A percentile compares a stretch with the other conserved stretches of the same genome.
These are phyloP conservation scores for Lasiosphaeriaceae sp. DNA, from an alignment of 495 filamentous ascomycete species.

Conservation along the genomic window DNA sequence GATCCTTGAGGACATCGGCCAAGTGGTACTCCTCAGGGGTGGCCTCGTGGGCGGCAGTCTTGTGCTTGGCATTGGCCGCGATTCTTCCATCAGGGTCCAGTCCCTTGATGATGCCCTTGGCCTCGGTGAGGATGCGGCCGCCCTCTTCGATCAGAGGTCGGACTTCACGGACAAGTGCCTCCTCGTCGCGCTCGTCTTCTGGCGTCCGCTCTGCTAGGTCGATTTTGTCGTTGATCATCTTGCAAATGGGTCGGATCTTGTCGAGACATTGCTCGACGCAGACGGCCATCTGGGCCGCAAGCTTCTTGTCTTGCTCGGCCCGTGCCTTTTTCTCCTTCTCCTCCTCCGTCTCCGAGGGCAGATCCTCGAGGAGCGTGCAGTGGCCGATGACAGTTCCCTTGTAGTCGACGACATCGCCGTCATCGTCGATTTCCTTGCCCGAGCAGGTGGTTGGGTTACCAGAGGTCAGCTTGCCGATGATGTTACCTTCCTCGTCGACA, in stretches of 20 bases:
- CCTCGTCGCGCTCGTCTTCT: slow-evolving; percentile 90
- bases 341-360: slow-evolving; percentile 51
- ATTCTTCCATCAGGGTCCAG: slow-evolving; percentile 88
- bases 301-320: slow-evolving; percentile 63
- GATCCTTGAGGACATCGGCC: slow-evolving; percentile 77
- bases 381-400: slow-evolving; percentile 80
- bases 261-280: slow-evolving; percentile 80
- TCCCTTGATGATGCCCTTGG: slow-evolving; percentile 84
- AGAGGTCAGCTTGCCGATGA: slow-evolving; percentile 74
- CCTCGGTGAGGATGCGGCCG: slow-evolving; percentile 74
- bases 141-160: slow-evolving; percentile 85
- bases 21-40: slow-evolving; percentile 82
- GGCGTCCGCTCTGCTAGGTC: slow-evolving; percentile 76
- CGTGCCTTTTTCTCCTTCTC: slow-evolving; percentile 53
- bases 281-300: slow-evolving; percentile 71
- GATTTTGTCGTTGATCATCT: slow-evolving; percentile 78
- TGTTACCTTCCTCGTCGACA: slow-evolving; percentile 72
- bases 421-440: slow-evolving; percentile 80
- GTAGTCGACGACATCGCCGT: slow-evolving; percentile 78
- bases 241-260: slow-evolving; percentile 77
- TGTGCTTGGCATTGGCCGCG: slow-evolving; percentile 79
- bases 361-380: slow-evolving; percentile 72
- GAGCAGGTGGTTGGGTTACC: slow-evolving; percentile 66
- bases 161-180: slow-evolving; percentile 78
- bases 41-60: slow-evolving; percentile 74